These are phyloP conservation scores for Candida buenavistaensis DNA, from an alignment of 1,139 yeast genomes.

Conservation along the genomic window DNA sequence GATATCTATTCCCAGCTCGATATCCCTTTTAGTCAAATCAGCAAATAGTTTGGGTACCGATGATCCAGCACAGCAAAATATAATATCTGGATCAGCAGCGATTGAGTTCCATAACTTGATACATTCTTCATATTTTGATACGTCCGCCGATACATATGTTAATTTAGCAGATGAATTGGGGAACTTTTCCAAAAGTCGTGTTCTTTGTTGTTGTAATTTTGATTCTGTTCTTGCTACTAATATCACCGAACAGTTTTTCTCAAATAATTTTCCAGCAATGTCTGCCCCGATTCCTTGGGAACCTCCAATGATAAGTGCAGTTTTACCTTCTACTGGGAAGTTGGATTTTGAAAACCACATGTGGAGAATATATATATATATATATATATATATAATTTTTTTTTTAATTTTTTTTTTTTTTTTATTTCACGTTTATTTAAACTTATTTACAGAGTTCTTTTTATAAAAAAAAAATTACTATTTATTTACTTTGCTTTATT, in stretches of 20 bases:
- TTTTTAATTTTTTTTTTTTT: neutral
- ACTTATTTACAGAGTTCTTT: slow-evolving; percentile 4
- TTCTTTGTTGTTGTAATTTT: slow-evolving; percentile 52
- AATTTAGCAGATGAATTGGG: slow-evolving; percentile 28
- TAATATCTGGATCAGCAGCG: slow-evolving; percentile 60
- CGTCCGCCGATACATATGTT: slow-evolving; percentile 62
- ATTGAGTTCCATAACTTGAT: slow-evolving; percentile 33
- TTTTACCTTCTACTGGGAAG: slow-evolving; percentile 44
- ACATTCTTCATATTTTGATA: slow-evolving; percentile 56
- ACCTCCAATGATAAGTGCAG: slow-evolving; percentile 87
- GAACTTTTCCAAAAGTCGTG: slow-evolving; percentile 31
- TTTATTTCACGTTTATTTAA: neutral
- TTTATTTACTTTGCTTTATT: neutral
- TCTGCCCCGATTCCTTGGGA: slow-evolving; percentile 94
- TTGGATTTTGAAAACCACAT: slow-evolving; percentile 31
- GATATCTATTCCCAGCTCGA: slow-evolving; percentile 59
- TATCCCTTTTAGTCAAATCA: slow-evolving; percentile 60
- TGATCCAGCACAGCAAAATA: slow-evolving; percentile 87
- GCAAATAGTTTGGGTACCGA: slow-evolving; percentile 76
- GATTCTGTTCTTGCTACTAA: slow-evolving; percentile 73
- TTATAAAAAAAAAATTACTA: neutral
- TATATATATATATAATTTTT: no score
- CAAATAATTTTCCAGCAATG: slow-evolving; percentile 61
- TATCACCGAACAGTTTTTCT: slow-evolving; percentile 61
- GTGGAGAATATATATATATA: no score